Evolutionary conservation across 2,329 filamentous ascomycete genomes (phyloP), one percentile per base, ranked within the genome.

Genomic region (Aspergillus tamarii): DNA sequence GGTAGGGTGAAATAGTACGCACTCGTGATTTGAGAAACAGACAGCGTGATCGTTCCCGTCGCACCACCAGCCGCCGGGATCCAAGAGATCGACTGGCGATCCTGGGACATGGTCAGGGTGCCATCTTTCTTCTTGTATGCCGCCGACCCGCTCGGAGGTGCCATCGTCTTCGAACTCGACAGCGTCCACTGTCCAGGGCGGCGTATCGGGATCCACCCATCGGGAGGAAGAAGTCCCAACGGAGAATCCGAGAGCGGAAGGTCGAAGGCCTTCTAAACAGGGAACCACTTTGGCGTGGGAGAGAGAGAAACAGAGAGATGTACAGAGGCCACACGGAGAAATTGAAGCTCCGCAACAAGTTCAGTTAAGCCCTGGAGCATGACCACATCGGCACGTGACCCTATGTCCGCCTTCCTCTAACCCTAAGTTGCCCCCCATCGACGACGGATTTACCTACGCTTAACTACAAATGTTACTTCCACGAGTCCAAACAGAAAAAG

Each of bases 61-160:
- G 88, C 87, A 60, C 84, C 84, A 23, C 83, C 80, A 39, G 87
- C 85, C 60, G 87, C 84, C 11, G 93, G 91, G 36, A 88, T 92
- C 94, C 94, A 99, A 76, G 88, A 90, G 65, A 98, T 87, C 43
- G 85, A 88, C 73, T 87, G 87, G 72, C 88, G 85, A 77, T 97
- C 92, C 62, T 85, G 82, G 19, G 91, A 88, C 70, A 98, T 84
- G 30, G 88, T 87, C 73, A 99, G 82, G 65, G 87, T 87, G 76
- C 95, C 95, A 83, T 98, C 92, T 80, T 96, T 95, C 84, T 98
- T 99, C 82, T 97, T 98, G 85, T 95, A 98, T 63, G 89, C 84
- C 59, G 91, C 89, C 67, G 86, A 87, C 64, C 89, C 92, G 70
- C 83, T 85, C 59, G 87, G 88, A 66, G 84, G 71, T 68, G 77